A percentile compares a stretch with the other conserved stretches of the same genome.
Evolutionary conservation across 1,139 yeast species (phyloP).

Genomic region (Hansenula anomala): DNA sequence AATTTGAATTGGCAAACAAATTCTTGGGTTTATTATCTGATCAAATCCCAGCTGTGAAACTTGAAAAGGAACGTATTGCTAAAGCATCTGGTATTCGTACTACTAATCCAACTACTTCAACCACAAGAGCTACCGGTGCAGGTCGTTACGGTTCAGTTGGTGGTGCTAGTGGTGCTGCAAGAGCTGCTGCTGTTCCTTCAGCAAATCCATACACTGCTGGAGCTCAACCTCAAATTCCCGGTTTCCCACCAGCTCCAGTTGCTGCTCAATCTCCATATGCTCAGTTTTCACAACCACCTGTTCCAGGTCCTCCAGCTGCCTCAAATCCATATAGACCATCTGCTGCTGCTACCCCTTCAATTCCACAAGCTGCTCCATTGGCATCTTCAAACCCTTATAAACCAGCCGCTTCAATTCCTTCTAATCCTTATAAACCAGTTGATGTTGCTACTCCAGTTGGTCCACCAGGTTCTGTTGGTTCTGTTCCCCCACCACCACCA

Average conservation of each 20-base stretch:
- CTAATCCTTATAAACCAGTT: slow-evolving; percentile 13
- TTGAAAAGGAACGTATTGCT: slow-evolving; percentile 74
- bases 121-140: slow-evolving; percentile 7
- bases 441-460: slow-evolving; percentile 10
- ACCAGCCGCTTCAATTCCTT: slow-evolving; percentile 1
- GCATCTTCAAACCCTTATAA: slow-evolving; percentile 6
- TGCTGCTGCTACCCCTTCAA: slow-evolving; percentile 9
- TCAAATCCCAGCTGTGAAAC: slow-evolving; percentile 47
- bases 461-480: slow-evolving; percentile 8
- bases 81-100: slow-evolving; percentile 45
- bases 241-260: slow-evolving; percentile 8
- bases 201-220: slow-evolving; percentile 31
- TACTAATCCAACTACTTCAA: slow-evolving; percentile 5
- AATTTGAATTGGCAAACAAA: slow-evolving; percentile 73
- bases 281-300: slow-evolving; percentile 5
- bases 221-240: slow-evolving; percentile 12
- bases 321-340: slow-evolving; percentile 14
- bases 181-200: slow-evolving; percentile 3
- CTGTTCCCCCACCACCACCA: slow-evolving; percentile 25
- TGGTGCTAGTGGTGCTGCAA: neutral
- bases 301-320: neutral
- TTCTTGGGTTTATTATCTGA: slow-evolving; percentile 72
- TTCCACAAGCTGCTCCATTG: slow-evolving; percentile 12
- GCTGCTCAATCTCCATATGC: slow-evolving; percentile 10
- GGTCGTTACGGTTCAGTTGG: neutral